Base-by-base conservation (phyloP, 2,329 filamentous ascomycete genomes). In the Botrytis paeoniae region DNA sequence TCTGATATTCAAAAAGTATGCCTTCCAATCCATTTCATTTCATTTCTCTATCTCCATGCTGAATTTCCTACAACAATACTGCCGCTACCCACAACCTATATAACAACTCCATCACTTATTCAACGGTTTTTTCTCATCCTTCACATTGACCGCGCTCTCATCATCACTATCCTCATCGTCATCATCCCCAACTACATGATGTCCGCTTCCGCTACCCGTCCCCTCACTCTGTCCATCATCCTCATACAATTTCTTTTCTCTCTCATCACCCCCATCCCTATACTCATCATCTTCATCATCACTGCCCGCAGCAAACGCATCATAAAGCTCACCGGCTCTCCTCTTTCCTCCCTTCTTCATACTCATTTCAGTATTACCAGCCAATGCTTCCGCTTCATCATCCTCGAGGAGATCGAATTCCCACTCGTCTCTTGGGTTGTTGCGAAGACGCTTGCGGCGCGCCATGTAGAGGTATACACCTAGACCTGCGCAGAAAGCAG, bases 351-450 rank as follows among this genome's bases (percentile, higher is more conserved):
- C 82, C 69, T 87, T 86, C 76, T 88, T 86, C 73, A 85, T 84
- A 29, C 84, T 78, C 77, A 84, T 84, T 77, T 82, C 75, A 20
- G 80, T 83, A 77, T 78, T 78, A 12, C 83, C 80, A 70, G 84
- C 85, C 6, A 89, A 81, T 41, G 87, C 86, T 77, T 90, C 85
- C 25, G 87, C 85, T 77, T 97, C 94, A 32, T 94, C 92, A 72
- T 95, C 92, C 78, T 96, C 92, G 65, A 99, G 87, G 75, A 97
- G 91, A 83, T 97, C 95, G 78, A 99, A 99, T 78, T 98, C 95
- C 82, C 98, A 98, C 80, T 92, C 91, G 79, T 95, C 93, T 68
- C 93, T 89, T 5, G 90, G 87, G 81, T 89, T 89, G 82, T 93
- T 94, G 77, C 89, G 89, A 39, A 93, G 87, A 59, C 92, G 90